Evolutionary conservation across 2,329 filamentous ascomycete genomes (phyloP), one percentile per base, ranked within the genome.

Genomic region (Fusarium dlaminii): DNA sequence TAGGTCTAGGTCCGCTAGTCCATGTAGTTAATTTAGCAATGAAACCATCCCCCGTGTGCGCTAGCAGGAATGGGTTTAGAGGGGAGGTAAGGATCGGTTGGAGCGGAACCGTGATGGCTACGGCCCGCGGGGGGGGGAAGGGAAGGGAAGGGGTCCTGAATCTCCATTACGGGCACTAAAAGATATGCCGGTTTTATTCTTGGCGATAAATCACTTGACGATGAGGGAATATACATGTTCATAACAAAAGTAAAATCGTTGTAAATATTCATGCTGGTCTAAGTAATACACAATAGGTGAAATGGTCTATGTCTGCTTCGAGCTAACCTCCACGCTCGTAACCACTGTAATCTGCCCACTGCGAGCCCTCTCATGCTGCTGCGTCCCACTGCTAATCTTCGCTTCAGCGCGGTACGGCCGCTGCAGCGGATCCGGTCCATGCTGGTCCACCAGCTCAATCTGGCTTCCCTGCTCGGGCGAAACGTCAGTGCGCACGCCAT

Each of bases 381-480:
- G 46, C 15, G 4, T 13, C 18, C 57, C 65, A n/a, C 52, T 66
- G 11, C 29, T 72, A 8, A 68, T 59, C 14, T 66, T 67, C 1
- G 69, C 58, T 12, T 56, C 58, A 11, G 60, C 60, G 8, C 59
- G 63, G 22, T 74, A 69, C 11, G 66, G 52, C n/a, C 68, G 57
- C 17, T 74, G 66, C 0, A 76, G 63, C 9, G 74, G 37, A 48
- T 76, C 73, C 11, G 71, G 66, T 13, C 20, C 29, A 13, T n/a
- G 54, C 37, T 67, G 73, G 14, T 71, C 69, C 18, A 80, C 71
- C 30, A 81, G 73, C 72, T 81, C 80, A 30, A 81, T 80, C 40
- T 80, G 71, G 54, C 78, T 81, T 20, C 79, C 78, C 5, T 77
- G 74, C 8, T 79, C 74, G 0, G 72, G 66, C 5, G 72, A 63